Evolutionary conservation across 2,329 filamentous ascomycete genomes (phyloP).

Genomic region (Pseudopithomyces chartarum): DNA sequence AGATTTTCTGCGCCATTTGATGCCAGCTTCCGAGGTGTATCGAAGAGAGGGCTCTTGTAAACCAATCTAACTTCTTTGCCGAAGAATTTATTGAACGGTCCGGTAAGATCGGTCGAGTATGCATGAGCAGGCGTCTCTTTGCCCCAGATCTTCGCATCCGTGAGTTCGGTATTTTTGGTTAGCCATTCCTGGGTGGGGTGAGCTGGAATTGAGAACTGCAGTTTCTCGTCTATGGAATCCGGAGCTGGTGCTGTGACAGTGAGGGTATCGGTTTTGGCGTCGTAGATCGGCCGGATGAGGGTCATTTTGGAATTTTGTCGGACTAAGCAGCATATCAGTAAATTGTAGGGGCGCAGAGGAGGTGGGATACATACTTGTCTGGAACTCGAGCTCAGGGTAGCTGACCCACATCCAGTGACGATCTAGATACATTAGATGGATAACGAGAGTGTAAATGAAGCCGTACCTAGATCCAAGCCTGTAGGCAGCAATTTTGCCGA

Average conservation of each 20-base stretch:
- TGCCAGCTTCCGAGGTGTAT: constrained; percentile 56
- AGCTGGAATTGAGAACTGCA: constrained; percentile 58
- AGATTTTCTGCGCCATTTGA: constrained; percentile 61
- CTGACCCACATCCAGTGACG: constrained; percentile 70
- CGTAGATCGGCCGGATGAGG: constrained; percentile 61
- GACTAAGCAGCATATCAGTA: constrained; percentile 33
- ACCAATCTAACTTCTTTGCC: constrained; percentile 61
- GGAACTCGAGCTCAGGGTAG: constrained; percentile 58
- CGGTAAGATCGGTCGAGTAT: constrained; percentile 58
- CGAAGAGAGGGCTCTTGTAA: constrained; percentile 61
- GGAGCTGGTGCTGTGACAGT: constrained; percentile 54
- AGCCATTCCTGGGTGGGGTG: constrained; percentile 59
- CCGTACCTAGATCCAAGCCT: constrained; percentile 59
- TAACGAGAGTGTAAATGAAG: not conserved
- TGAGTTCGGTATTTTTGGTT: constrained; percentile 55
- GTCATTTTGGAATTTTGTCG: constrained; percentile 66
- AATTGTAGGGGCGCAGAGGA: not conserved
- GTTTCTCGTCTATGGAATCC: constrained; percentile 36
- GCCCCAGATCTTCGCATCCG: constrained; percentile 63
- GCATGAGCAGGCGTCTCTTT: constrained; percentile 62
- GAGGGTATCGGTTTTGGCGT: constrained; percentile 52
- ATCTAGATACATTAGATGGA: constrained; percentile 44
- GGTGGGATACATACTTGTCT: constrained; percentile 54
- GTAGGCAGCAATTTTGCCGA: constrained; percentile 58
- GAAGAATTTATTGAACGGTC: constrained; percentile 61